A percentile compares a stretch with the other conserved stretches of the same genome.
phyloP scores from a whole-genome alignment of 2,329 filamentous ascomycete genomes.

The Botryotinia calthae region DNA sequence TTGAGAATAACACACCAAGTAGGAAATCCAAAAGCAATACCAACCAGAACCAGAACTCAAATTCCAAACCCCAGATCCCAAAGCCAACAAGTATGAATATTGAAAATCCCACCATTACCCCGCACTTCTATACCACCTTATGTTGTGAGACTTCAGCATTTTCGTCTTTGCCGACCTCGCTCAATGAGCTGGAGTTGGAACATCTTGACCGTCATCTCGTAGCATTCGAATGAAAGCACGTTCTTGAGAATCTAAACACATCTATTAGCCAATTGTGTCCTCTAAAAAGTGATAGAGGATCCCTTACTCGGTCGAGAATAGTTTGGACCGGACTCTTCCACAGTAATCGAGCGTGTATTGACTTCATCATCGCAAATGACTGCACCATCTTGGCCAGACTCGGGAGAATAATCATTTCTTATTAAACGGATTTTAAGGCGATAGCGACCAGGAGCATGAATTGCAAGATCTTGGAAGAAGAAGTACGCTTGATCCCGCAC shows the following conservation, averaged over 20 bases:
- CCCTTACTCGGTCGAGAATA: constrained; percentile 33
- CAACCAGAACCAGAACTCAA: not conserved
- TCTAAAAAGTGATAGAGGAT: not conserved
- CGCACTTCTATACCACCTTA: constrained; percentile 12
- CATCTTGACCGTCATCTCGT: constrained; percentile 33
- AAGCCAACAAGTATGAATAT: not conserved
- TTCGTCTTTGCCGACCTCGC: not conserved
- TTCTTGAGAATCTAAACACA: constrained; percentile 30
- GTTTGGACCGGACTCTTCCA: constrained; percentile 28
- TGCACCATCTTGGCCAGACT: constrained; percentile 28
- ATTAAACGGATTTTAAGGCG: constrained; percentile 35
- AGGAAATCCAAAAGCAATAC: not conserved
- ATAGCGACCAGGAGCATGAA: constrained; percentile 35
- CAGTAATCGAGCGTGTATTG: constrained; percentile 34
- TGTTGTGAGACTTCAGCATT: constrained; percentile 12
- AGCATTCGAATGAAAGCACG: constrained; percentile 33
- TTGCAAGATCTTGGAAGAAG: constrained; percentile 36
- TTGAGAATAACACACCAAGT: not conserved
- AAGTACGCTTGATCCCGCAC: constrained; percentile 35
- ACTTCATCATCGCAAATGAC: constrained; percentile 32
- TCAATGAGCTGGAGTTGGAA: constrained; percentile 23
- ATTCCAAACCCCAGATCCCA: not conserved
- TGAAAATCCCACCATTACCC: not conserved
- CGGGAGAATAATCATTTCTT: constrained; percentile 34
- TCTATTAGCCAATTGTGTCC: constrained; percentile 23